Evolutionary conservation across 371 early-diverging fungal species (phyloP).

Genomic region (Apophysomyces ossiformis): DNA sequence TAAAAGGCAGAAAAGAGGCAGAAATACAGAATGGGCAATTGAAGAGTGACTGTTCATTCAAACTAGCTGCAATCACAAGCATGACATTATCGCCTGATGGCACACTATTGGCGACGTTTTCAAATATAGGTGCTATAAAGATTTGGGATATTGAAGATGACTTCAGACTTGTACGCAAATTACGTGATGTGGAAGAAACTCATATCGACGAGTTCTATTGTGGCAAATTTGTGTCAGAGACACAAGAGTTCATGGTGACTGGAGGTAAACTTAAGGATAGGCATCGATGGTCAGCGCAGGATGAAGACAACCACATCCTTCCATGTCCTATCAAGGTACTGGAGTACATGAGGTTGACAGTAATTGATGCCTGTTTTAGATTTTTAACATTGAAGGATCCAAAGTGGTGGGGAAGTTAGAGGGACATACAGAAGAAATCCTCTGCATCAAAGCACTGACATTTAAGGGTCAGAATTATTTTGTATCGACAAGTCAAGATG

Average conservation of each 20-base stretch:
- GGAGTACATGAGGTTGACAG: background rate
- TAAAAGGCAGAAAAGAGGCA: conserved; percentile 4
- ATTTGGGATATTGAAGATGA: conserved; percentile 73
- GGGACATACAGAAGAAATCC: conserved; percentile 82
- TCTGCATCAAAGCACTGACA: conserved; percentile 70
- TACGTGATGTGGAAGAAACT: conserved; percentile 70
- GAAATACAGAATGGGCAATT: background rate
- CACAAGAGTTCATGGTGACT: conserved; percentile 14
- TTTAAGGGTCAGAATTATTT: conserved; percentile 76
- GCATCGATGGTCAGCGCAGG: conserved; percentile 77
- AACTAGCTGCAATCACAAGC: conserved; percentile 63
- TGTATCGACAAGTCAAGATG: conserved; percentile 86
- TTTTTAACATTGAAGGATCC: conserved; percentile 75
- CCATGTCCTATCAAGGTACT: conserved; percentile 77
- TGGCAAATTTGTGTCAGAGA: conserved; percentile 66
- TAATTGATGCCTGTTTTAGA: conserved; percentile 25
- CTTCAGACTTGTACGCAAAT: conserved; percentile 61
- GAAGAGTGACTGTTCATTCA: background rate
- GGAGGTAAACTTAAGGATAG: conserved; percentile 70
- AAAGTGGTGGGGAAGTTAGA: conserved; percentile 68
- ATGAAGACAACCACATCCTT: conserved; percentile 86
- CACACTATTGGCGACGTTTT: conserved; percentile 76
- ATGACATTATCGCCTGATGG: conserved; percentile 79
- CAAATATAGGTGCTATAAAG: conserved; percentile 65
- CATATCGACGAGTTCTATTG: conserved; percentile 85